Evolutionary conservation across 2,329 filamentous ascomycete genomes (phyloP).

Genomic region (Aspergillus awamori): DNA sequence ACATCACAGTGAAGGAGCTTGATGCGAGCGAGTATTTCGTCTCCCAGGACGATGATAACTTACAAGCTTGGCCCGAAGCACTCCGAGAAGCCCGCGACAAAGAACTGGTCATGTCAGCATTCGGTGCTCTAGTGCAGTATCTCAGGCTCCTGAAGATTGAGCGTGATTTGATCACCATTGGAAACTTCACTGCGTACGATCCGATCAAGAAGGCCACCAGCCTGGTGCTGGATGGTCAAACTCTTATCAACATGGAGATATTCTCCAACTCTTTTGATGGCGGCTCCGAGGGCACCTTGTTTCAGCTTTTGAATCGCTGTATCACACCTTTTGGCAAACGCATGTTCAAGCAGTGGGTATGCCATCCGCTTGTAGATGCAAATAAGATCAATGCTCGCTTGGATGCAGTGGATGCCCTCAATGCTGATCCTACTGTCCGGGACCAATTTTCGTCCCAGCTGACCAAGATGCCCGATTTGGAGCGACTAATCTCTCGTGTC

Average conservation of each 20-base stretch:
- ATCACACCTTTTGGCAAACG: constrained; percentile 97
- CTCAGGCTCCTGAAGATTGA: constrained; percentile 86
- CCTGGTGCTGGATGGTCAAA: constrained; percentile 91
- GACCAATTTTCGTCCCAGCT: constrained; percentile 88
- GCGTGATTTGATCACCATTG: constrained; percentile 79
- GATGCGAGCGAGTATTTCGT: constrained; percentile 78
- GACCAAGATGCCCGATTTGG: constrained; percentile 88
- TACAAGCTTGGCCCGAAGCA: constrained; percentile 75
- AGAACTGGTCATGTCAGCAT: constrained; percentile 83
- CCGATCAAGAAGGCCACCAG: constrained; percentile 90
- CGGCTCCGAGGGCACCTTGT: constrained; percentile 80
- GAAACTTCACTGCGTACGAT: constrained; percentile 88
- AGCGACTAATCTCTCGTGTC: constrained; percentile 89
- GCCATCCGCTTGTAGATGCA: constrained; percentile 87
- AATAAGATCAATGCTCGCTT: constrained; percentile 88
- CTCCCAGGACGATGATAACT: constrained; percentile 57
- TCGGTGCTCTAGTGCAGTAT: constrained; percentile 87
- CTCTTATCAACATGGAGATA: constrained; percentile 94
- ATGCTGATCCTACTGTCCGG: constrained; percentile 76
- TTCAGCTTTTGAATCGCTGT: constrained; percentile 87
- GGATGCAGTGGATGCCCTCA: constrained; percentile 91
- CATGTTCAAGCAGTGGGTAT: constrained; percentile 95
- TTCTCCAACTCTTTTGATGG: constrained; percentile 93
- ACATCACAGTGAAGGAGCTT: constrained; percentile 79
- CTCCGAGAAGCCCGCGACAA: constrained; percentile 75